Base-by-base conservation (phyloP, 78 protist species). In the Cyanophora paradoxa region DNA sequence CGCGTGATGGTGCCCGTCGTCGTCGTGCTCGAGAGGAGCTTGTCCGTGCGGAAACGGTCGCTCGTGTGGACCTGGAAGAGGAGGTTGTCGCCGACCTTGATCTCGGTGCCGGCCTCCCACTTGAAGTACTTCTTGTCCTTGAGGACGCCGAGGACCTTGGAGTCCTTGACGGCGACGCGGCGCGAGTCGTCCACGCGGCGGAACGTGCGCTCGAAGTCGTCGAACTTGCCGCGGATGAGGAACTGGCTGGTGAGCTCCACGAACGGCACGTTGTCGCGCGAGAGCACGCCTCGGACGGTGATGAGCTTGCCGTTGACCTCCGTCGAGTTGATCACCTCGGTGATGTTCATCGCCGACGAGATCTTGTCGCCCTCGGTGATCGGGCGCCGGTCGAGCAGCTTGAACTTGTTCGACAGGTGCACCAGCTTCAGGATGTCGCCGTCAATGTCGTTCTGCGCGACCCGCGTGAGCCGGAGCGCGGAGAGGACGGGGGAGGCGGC, bases 351-450 rank as follows among this genome's bases (percentile, higher is more conserved):
- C 24, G 11, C 16, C 26, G 77, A 56, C 26, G 48, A 1, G 19
- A 82, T 5, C 16, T 5, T 33, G 42, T 54, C 86, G 16, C 20
- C 3, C 50, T 74, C 81, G 2, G 17, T 58, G 46, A 82, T 69
- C 26, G 31, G 8, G 41, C 34, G 59, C 67, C 72, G 72, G 44
- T 1, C 33, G 63, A 63, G 46, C 36, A 31, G 33, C 39, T 13
- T 8, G 58, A 61, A 77, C 30, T 34, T 0, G 68, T 84, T 71
- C 44, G 79, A 57, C 36, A 74, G 65, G 66, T 85, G 89, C 48
- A 85, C 89, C 24, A 85, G 69, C 37, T 24, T 7, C n/a, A 76
- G 48, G 40, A 79, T 33, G 34, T 79, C 72, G 33, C 78, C 82
- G 39, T 74, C 68, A 41, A 84, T 8, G 36, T 59, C 1, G 16